Conservation (phyloP, 352 stramenopile species). For the Globisporangium apiculatum region DNA sequence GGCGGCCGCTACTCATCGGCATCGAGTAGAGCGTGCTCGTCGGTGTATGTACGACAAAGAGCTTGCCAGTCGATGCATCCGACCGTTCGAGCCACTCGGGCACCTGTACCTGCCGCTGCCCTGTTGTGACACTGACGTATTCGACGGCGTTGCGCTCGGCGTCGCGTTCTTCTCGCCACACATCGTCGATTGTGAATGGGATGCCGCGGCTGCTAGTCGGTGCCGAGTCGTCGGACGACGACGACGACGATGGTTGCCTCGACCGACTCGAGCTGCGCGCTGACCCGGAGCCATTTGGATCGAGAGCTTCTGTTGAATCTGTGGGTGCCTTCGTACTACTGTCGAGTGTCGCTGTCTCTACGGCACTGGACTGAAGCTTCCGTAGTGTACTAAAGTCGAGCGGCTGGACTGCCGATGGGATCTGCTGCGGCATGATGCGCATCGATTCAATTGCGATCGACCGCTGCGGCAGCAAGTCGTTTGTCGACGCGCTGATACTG, state of each 20-base stretch:
- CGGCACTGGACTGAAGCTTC: background rate
- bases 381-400: conserved; percentile 14
- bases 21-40: conserved; percentile 11
- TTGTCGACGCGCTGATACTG: background rate
- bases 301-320: too few species aligned
- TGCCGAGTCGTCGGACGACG: background rate
- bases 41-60: conserved; percentile 12
- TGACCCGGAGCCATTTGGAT: background rate
- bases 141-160: background rate
- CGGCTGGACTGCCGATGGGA: conserved; percentile 6
- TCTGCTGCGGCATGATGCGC: conserved; percentile 7
- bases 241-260: background rate
- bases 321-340: background rate
- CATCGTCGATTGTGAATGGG: conserved; percentile 5
- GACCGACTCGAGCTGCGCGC: conserved; percentile 1
- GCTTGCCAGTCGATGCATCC: conserved; percentile 9
- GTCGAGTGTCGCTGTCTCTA: background rate
- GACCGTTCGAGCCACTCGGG: conserved; percentile 14
- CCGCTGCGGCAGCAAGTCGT: background rate
- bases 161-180: conserved; percentile 10
- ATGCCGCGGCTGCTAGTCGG: background rate
- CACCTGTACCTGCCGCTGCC: conserved; percentile 1
- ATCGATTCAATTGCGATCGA: conserved; percentile 8
- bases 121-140: conserved; percentile 11
- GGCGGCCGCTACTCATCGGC: background rate